Conservation (phyloP, 306 rosid species). For the Myrica gale region DNA sequence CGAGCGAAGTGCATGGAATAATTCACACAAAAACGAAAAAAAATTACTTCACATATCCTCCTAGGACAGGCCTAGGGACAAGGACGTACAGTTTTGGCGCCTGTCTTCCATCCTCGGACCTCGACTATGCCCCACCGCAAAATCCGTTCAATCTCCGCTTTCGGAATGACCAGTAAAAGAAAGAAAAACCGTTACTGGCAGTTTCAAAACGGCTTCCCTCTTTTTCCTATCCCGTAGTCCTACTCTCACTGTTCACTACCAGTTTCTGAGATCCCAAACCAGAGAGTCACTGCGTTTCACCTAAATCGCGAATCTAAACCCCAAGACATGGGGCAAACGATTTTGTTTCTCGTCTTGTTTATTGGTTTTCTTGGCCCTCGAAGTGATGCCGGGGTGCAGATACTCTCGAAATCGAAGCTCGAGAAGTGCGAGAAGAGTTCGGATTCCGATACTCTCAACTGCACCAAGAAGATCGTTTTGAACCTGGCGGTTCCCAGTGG, state of each 20-base stretch:
- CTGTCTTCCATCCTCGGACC: no score
- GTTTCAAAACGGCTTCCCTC: constrained; percentile 7
- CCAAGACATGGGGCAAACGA: constrained; percentile 3
- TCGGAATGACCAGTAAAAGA: no score
- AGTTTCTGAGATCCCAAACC: neutral
- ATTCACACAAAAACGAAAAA: no score
- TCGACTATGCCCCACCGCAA: no score
- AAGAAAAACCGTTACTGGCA: constrained; percentile 13
- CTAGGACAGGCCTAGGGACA: no score
- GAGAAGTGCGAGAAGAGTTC: constrained; percentile 81
- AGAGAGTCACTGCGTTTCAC: neutral
- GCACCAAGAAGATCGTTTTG: constrained; percentile 75
- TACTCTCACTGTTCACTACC: neutral
- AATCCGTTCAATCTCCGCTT: no score
- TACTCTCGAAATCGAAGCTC: constrained; percentile 87
- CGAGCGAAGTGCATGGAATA: no score
- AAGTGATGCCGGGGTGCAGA: constrained; percentile 49
- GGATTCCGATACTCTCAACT: constrained; percentile 58
- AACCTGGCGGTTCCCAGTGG: constrained; percentile 91
- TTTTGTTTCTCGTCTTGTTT: constrained; percentile 27
- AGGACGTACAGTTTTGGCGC: no score
- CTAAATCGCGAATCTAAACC: constrained; percentile 16
- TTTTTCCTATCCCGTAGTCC: neutral
- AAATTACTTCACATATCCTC: no score
- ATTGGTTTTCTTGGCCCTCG: constrained; percentile 12